phyloP scores from a whole-genome alignment of 2,329 filamentous ascomycete species.

The Aspergillus bombycis region DNA sequence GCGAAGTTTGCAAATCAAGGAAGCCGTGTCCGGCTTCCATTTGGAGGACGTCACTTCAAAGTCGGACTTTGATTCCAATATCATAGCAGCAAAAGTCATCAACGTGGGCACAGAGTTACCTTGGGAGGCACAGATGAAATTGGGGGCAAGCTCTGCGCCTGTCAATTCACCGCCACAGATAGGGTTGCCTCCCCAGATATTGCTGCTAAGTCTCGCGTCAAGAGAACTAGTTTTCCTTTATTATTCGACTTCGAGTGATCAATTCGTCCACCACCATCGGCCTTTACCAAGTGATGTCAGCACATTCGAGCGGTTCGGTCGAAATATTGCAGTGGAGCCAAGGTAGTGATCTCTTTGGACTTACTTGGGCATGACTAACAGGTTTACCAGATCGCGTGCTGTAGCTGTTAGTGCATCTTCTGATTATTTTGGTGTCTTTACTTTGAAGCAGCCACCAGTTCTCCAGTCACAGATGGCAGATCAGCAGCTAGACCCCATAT shows the following conservation, averaged over 20 bases:
- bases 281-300: constrained; percentile 61
- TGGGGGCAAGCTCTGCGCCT: constrained; percentile 18
- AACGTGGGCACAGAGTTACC: constrained; percentile 56
- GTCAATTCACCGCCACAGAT: constrained; percentile 19
- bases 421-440: constrained; percentile 71
- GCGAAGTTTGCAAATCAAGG: constrained; percentile 77
- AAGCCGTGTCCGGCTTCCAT: constrained; percentile 66
- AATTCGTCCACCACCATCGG: constrained; percentile 65
- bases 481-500: constrained; percentile 62
- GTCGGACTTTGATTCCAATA: constrained; percentile 75
- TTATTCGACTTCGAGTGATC: constrained; percentile 53
- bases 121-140: constrained; percentile 36
- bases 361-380: constrained; percentile 9
- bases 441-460: constrained; percentile 61
- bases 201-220: constrained; percentile 75
- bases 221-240: constrained; percentile 78
- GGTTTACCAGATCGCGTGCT: constrained; percentile 51
- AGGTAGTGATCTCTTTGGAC: constrained; percentile 50
- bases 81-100: constrained; percentile 77
- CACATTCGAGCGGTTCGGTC: constrained; percentile 59
- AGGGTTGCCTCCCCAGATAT: constrained; percentile 72
- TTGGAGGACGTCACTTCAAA: constrained; percentile 78
- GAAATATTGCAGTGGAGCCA: constrained; percentile 77
- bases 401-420: constrained; percentile 73
- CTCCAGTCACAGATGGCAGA: constrained; percentile 56